Base-by-base conservation (phyloP, 805 yeast species). In the Sugiyamaella mastotermitis region DNA sequence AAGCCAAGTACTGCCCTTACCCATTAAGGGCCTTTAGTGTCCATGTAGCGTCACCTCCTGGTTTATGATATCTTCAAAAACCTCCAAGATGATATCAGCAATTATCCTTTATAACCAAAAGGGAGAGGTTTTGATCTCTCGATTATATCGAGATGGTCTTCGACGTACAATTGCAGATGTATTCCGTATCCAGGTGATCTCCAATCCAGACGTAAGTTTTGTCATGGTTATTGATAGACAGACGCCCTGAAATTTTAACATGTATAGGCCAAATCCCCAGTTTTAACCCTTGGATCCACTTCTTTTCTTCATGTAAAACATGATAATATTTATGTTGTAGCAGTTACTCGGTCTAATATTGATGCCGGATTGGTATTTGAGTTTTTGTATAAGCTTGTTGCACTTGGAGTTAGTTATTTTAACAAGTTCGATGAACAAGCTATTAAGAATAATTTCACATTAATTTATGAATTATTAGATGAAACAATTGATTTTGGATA, bases 141-240 rank as follows among this genome's bases (percentile, higher is more conserved):
- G 83, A 38, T 55, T 83, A 25, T 80, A 79, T 58, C 71, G 80
- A 40, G 86, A 82, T 38, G 85, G 88, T 2, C 74, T 86, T 39
- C 76, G 84, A 49, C 63, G 90, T 37, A 82, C 82, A 38, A 78
- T 88, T 15, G 68, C 92, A 13, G 97, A 88, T 50, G 84, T 87
- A 21, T 90, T 90, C 54, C 72, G 96, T n/a, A 80, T 87, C 38
- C 96, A 90, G 55, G 95, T 90, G 19, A 85, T 90, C 29, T 68
- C 83, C 37, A 72, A 80, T 40, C 66, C 73, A 3, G 78, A 72
- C 16, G 59, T 66, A 35, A 42, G 64, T 46, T 14, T 9, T 13
- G 13, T 14, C 22, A 31, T 21, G 26, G 19, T n/a, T 10, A 7
- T 8, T 2, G 9, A 14, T n/a, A 6, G 19, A 16, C n/a, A 19